These are phyloP conservation scores for Annulohypoxylon bovei DNA, from an alignment of 495 filamentous ascomycete genomes.

Conservation along the genomic window DNA sequence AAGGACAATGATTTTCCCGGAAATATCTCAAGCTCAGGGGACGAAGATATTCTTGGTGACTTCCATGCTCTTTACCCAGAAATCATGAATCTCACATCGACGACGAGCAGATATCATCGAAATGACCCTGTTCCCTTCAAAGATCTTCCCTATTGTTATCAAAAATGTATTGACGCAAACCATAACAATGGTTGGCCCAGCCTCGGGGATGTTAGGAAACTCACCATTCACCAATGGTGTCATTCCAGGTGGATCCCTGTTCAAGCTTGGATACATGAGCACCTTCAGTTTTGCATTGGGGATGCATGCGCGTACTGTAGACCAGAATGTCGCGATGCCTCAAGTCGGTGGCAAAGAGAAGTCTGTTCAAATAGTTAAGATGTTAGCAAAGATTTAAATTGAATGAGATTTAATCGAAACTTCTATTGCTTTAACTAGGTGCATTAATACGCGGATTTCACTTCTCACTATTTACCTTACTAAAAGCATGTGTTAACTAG, in stretches of 20 bases:
- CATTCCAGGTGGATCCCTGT: slow-evolving; percentile 7
- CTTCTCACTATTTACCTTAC: no score
- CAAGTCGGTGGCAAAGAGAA: background rate
- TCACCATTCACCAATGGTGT: slow-evolving; percentile 13
- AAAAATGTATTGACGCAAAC: background rate
- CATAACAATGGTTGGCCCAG: slow-evolving; percentile 4
- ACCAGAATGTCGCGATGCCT: background rate
- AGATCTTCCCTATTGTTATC: slow-evolving; percentile 8
- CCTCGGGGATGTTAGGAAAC: slow-evolving; percentile 9
- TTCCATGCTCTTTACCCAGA: background rate
- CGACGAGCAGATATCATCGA: background rate
- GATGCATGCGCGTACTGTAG: background rate
- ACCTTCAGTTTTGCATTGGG: slow-evolving; percentile 11
- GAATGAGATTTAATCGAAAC: no score
- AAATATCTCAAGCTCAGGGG: background rate
- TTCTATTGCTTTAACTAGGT: no score
- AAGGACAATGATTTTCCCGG: background rate
- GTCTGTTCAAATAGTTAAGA: background rate
- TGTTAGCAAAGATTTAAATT: background rate
- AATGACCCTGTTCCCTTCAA: background rate
- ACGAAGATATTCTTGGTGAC: background rate
- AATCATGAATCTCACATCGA: background rate
- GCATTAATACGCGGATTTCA: no score
- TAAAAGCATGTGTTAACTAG: no score
- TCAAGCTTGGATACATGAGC: slow-evolving; percentile 6